These are phyloP conservation scores for Apiotrichum sp. DNA, from an alignment of 1,284 basidiomycete genomes.

Conservation along the genomic window DNA sequence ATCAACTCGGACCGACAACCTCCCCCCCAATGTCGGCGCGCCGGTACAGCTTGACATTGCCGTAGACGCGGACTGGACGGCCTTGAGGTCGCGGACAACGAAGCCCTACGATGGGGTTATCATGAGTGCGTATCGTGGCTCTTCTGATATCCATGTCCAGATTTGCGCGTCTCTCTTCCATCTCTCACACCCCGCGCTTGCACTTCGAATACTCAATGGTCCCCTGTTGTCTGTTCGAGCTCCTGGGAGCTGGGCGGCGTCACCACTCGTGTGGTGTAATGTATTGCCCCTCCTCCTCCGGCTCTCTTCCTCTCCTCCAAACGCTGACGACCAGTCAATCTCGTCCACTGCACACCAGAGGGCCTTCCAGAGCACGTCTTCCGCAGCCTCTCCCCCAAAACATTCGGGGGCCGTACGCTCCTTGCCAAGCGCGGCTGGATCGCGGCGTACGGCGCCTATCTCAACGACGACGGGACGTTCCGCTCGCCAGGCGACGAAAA, in stretches of 20 bases:
- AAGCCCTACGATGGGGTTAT: slow-evolving; percentile 19
- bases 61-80: slow-evolving; percentile 17
- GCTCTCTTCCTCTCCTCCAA: no score
- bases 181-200: no score
- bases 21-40: slow-evolving; percentile 14
- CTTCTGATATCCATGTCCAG: no score
- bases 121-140: slow-evolving; percentile 17
- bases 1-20: not conserved
- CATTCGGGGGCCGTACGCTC: slow-evolving; percentile 1
- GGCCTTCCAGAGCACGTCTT: slow-evolving; percentile 33
- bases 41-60: slow-evolving; percentile 21
- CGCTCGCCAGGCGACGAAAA: slow-evolving; percentile 26
- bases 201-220: no score
- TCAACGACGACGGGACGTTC: slow-evolving; percentile 33
- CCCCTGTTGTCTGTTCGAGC: no score
- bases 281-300: no score
- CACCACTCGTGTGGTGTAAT: no score
- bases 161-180: no score
- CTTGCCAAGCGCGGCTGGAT: slow-evolving; percentile 25
- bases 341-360: slow-evolving; percentile 35
- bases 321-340: slow-evolving; percentile 27
- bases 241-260: no score
- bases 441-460: slow-evolving; percentile 33
- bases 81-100: not conserved
- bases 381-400: slow-evolving; percentile 24